Evolutionary conservation across 495 filamentous ascomycete species (phyloP), one percentile per base, ranked within the genome.

Genomic region (Penicillium psychrofluorescens): DNA sequence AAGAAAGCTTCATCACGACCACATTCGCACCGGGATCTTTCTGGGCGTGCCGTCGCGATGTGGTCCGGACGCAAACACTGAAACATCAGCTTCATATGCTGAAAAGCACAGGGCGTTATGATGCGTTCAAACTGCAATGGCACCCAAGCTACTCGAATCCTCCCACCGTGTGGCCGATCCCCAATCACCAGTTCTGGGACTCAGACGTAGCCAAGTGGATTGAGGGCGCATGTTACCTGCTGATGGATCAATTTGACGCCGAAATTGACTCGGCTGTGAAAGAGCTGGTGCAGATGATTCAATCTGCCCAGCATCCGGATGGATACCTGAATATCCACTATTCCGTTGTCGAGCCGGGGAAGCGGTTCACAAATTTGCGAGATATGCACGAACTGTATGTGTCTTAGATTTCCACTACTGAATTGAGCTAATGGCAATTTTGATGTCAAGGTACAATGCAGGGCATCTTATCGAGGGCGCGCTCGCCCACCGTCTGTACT

Each of bases 311-410:
- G 58, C 69, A 75, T 27, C 47, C 55, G 8, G 78, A 80, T 51
- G 77, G 78, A 2, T 82, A 82, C 46, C 43, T 82, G 27, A 80
- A 81, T 52, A 71, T 78, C 10, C 76, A 80, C 52, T 81, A 74
- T 36, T 77, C 72, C 8, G 71, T 80, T 0, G 70, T 76, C 6
- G 74, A 73, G 29, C 70, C 71, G 0, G 64, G 58, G 8, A 70
- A 69, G 36, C 49, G 76, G 14, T 83, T 75, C 56, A 73, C 71
- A 5, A 80, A 81, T 50, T 45, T 83, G 35, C 56, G 77, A 40
- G 79, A 81, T 62, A 65, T 79, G 55, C 78, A 80, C 56, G 79
- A 81, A 56, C 45, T 81, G 72, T 79, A 62, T 54, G 72, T 64
- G 29, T 55, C 30, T 13, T 22, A 22, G 4, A 22, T 22, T 22